A percentile compares a stretch with the other conserved stretches of the same genome.
phyloP scores from a whole-genome alignment of 2,329 filamentous ascomycete genomes.

The Ploettnerulaceae sp. region DNA sequence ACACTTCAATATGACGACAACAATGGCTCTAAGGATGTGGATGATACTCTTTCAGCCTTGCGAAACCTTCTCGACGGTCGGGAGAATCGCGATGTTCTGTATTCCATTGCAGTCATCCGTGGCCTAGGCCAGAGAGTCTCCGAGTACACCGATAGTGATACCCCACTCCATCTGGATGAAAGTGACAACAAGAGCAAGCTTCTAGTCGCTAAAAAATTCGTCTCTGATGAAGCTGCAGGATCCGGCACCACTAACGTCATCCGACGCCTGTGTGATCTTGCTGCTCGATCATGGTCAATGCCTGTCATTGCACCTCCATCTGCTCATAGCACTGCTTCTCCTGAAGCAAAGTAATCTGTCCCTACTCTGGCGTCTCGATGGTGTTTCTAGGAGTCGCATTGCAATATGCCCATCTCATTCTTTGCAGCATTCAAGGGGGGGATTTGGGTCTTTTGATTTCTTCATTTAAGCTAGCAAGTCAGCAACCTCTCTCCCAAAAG shows the following conservation, averaged over 20 bases:
- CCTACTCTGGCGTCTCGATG: conserved; percentile 12
- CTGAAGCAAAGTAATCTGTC: conserved; percentile 8
- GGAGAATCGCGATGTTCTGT: conserved; percentile 86
- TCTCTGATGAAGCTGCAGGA: conserved; percentile 58
- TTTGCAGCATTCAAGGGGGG: conserved; percentile 21
- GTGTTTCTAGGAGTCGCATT: conserved; percentile 21
- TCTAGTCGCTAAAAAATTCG: conserved; percentile 64
- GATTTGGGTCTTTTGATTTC: conserved; percentile 7
- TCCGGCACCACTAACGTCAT: conserved; percentile 73
- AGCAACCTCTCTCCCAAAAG: too few relatives aligned
- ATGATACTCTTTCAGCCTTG: conserved; percentile 60
- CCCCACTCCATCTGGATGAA: conserved; percentile 59
- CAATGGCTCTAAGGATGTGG: conserved; percentile 52
- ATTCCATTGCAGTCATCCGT: conserved; percentile 78
- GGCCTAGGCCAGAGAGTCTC: conserved; percentile 65
- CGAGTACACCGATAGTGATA: conserved; percentile 51
- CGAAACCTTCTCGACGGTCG: conserved; percentile 69
- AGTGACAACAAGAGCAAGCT: conserved; percentile 62
- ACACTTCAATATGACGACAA: conserved; percentile 58
- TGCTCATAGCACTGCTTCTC: conserved; percentile 7
- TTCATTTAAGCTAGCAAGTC: background rate
- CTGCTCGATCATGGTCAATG: conserved; percentile 41
- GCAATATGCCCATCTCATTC: conserved; percentile 21
- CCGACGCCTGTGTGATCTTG: conserved; percentile 64
- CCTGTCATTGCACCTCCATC: conserved; percentile 15